Evolutionary conservation across 345 rosid genomes (phyloP).

Genomic region (Psidium friedrichsthalianum): DNA sequence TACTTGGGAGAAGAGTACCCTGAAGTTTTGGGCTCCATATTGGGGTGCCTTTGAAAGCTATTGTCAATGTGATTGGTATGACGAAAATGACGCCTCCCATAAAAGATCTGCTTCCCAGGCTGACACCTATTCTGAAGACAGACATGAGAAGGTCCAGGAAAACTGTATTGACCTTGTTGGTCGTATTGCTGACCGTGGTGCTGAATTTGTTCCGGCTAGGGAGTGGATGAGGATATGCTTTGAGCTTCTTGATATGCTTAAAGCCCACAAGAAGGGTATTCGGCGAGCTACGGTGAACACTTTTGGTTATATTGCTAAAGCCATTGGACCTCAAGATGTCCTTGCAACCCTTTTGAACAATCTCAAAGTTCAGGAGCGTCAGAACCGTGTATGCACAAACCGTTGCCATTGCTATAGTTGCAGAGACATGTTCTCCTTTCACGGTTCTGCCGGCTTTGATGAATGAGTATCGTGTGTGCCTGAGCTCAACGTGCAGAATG

Average conservation of each 20-base stretch:
- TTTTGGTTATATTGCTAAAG: conserved; percentile 96
- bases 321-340: conserved; percentile 99
- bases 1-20: conserved; percentile 99
- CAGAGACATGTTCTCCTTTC: conserved; percentile 97
- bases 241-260: conserved; percentile 99
- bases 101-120: conserved; percentile 94
- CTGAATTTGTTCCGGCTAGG: conserved; percentile 98
- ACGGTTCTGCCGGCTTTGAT: conserved; percentile 90
- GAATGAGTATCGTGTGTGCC: conserved; percentile 98
- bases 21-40: conserved; percentile 93
- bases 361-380: conserved; percentile 98
- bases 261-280: conserved; percentile 98
- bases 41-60: conserved; percentile 98
- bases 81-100: conserved; percentile 99
- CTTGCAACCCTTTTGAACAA: conserved; percentile 90
- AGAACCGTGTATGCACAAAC: conserved; percentile 99
- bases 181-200: conserved; percentile 98
- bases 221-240: conserved; percentile 99
- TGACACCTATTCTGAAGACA: conserved; percentile 96
- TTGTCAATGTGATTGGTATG: conserved; percentile 98
- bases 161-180: conserved; percentile 98
- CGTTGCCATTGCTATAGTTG: conserved; percentile 92
- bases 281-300: conserved; percentile 96
- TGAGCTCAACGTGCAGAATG: conserved; percentile 97
- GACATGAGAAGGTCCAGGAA: conserved; percentile 99